Evolutionary conservation across 1,139 yeast species (phyloP).

Genomic region (Debaryomycetaceae sp.): DNA sequence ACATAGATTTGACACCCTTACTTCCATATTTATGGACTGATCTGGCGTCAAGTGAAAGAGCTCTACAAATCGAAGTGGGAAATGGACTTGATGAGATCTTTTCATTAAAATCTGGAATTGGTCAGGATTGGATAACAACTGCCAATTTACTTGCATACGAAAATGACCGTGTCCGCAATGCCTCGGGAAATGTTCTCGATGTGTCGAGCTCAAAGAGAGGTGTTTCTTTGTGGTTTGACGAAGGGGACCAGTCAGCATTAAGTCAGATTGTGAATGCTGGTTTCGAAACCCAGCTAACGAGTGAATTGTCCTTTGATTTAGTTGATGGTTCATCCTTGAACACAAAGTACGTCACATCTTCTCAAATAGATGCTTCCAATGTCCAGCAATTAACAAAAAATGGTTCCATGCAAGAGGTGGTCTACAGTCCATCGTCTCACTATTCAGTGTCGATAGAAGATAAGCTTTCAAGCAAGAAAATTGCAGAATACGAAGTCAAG

Average conservation of each 20-base stretch:
- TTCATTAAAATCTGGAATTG: slow-evolving; percentile 27
- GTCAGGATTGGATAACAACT: slow-evolving; percentile 66
- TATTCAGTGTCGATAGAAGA: neutral
- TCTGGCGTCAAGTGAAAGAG: slow-evolving; percentile 16
- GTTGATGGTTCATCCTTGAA: slow-evolving; percentile 29
- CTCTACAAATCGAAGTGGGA: slow-evolving; percentile 47
- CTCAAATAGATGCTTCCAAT: slow-evolving; percentile 31
- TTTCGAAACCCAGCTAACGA: slow-evolving; percentile 26
- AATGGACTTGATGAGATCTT: slow-evolving; percentile 52
- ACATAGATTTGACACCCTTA: slow-evolving; percentile 64
- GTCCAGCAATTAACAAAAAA: slow-evolving; percentile 24
- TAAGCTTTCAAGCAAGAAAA: neutral
- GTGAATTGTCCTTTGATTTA: slow-evolving; percentile 32
- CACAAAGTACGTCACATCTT: slow-evolving; percentile 23
- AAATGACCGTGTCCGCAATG: slow-evolving; percentile 31
- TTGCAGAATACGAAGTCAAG: neutral
- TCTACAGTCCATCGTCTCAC: slow-evolving; percentile 8
- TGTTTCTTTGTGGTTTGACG: neutral
- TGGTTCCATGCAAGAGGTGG: slow-evolving; percentile 33
- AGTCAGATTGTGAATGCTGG: slow-evolving; percentile 35
- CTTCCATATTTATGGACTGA: slow-evolving; percentile 60
- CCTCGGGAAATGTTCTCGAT: slow-evolving; percentile 37
- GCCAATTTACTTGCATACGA: slow-evolving; percentile 70
- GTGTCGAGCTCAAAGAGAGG: slow-evolving; percentile 12
- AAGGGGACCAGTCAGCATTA: slow-evolving; percentile 11